phyloP scores from a whole-genome alignment of 31 red algal species.

The Asparagopsis taxiformis region DNA sequence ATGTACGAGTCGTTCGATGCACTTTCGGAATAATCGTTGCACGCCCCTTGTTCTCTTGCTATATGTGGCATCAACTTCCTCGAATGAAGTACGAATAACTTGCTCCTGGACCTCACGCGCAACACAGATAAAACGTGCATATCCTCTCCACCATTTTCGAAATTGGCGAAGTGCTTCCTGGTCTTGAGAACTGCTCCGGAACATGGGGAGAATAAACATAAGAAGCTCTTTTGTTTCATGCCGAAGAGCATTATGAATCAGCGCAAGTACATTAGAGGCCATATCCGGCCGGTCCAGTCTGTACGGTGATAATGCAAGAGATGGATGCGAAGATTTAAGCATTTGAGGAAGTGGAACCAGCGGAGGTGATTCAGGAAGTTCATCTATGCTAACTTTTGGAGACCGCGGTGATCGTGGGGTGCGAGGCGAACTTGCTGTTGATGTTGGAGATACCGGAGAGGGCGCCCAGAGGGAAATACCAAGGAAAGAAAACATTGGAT shows the following conservation, averaged over 20 bases:
- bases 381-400: no score
- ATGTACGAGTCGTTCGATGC: not conserved
- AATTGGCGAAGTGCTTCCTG: not conserved
- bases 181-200: not conserved
- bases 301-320: not conserved
- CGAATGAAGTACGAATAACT: not conserved
- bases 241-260: not conserved
- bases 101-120: not conserved
- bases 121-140: constrained; percentile 2
- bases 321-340: not conserved
- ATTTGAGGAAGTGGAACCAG: not conserved
- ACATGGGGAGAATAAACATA: not conserved
- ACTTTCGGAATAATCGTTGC: not conserved
- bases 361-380: not conserved
- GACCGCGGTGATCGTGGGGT: no score
- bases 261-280: not conserved
- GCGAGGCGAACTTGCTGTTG: no score
- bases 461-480: no score
- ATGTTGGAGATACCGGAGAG: no score
- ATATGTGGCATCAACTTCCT: not conserved
- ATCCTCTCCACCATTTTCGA: not conserved
- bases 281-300: not conserved
- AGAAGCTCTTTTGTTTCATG: not conserved
- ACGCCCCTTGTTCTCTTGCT: not conserved
- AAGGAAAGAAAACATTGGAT: no score